phyloP scores from a whole-genome alignment of 257 asterid genomes.

The Rehmannia glutinosa region DNA sequence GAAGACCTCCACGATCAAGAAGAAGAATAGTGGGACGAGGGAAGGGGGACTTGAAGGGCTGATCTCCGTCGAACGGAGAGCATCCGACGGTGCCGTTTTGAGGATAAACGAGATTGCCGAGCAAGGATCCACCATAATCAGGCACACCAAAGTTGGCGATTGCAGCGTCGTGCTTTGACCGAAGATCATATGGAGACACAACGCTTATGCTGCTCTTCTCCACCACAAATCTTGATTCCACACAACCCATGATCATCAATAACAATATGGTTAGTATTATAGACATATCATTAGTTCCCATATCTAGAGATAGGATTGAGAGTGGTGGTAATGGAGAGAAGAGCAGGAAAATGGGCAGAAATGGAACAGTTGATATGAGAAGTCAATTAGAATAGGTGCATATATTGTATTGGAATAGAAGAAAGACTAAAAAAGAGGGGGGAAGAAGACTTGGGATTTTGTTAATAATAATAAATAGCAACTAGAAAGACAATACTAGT shows the following conservation, averaged over 20 bases:
- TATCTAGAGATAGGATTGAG: background rate
- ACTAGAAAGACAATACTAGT: too few relatives aligned
- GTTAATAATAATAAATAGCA: too few relatives aligned
- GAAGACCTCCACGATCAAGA: constrained; percentile 86
- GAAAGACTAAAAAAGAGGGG: too few relatives aligned
- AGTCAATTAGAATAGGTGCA: background rate
- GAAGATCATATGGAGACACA: constrained; percentile 46
- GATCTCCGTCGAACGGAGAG: constrained; percentile 52
- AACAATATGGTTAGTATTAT: background rate
- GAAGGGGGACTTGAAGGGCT: constrained; percentile 69
- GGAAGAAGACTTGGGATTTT: constrained; percentile 25
- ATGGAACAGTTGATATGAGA: background rate
- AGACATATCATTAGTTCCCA: background rate
- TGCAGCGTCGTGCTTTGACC: constrained; percentile 78
- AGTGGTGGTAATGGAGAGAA: too few relatives aligned
- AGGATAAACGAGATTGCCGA: constrained; percentile 70
- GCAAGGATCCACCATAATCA: constrained; percentile 83
- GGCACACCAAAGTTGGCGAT: constrained; percentile 95
- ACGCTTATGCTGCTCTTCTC: constrained; percentile 79
- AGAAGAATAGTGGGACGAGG: constrained; percentile 72
- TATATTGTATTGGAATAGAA: too few relatives aligned
- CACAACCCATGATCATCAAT: background rate
- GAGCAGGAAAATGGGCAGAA: background rate
- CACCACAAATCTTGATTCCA: constrained; percentile 54
- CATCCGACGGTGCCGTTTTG: constrained; percentile 45